phyloP scores from a whole-genome alignment of 1,139 yeast genomes.

The Pichia sp. region DNA sequence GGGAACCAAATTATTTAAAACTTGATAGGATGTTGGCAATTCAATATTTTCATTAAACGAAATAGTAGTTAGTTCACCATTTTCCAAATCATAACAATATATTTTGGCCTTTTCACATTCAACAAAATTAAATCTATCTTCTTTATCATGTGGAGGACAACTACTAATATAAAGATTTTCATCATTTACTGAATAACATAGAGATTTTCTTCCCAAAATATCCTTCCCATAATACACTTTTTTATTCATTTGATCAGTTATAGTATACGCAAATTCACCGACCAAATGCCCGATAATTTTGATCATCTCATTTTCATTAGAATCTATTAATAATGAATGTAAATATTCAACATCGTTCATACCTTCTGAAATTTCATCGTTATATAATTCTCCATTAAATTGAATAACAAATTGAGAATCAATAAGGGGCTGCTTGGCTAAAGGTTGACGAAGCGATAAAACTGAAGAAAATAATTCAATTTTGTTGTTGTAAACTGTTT shows the following conservation, averaged over 20 bases:
- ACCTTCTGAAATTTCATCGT: conserved; percentile 39
- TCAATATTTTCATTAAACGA: conserved; percentile 18
- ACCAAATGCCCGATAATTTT: conserved; percentile 36
- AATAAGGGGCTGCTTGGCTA: conserved; percentile 62
- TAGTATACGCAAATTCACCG: conserved; percentile 79
- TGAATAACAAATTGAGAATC: conserved; percentile 42
- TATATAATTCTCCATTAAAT: conserved; percentile 87
- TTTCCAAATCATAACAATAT: conserved; percentile 35
- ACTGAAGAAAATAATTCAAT: conserved; percentile 52
- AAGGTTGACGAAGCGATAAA: conserved; percentile 71
- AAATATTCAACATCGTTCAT: conserved; percentile 47
- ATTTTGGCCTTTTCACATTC: conserved; percentile 52
- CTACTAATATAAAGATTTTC: conserved; percentile 41
- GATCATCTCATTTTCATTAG: conserved; percentile 29
- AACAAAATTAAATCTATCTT: conserved; percentile 28
- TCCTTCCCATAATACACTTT: conserved; percentile 78
- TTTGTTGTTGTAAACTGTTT: not conserved
- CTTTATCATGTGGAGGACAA: conserved; percentile 35
- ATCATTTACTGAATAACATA: conserved; percentile 37
- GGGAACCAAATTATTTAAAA: conserved; percentile 4
- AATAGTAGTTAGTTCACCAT: not conserved
- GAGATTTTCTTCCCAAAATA: conserved; percentile 70
- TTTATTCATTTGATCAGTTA: conserved; percentile 36
- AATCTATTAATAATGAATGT: conserved; percentile 19
- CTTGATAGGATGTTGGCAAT: conserved; percentile 14